Evolutionary conservation across 108 stramenopile genomes (phyloP).

Genomic region (Nitzschia sp.): DNA sequence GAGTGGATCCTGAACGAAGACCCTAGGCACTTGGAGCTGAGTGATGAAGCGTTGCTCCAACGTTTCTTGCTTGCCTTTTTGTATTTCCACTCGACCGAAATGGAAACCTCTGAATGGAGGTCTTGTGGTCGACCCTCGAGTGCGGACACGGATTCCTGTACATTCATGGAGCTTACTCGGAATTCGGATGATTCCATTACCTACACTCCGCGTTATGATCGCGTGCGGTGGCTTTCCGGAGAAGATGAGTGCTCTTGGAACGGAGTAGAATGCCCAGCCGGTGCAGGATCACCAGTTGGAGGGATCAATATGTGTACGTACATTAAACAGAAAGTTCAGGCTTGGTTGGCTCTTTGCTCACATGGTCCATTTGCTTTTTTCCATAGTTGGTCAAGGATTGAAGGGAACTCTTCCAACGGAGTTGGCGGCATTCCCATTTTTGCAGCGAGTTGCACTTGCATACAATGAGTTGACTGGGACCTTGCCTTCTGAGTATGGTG

Average conservation of each 20-base stretch:
- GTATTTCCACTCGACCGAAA: slow-evolving; percentile 42
- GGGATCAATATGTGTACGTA: slow-evolving; percentile 34
- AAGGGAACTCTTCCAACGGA: slow-evolving; percentile 43
- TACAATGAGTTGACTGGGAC: slow-evolving; percentile 39
- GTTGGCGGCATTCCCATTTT: slow-evolving; percentile 26
- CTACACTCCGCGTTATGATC: slow-evolving; percentile 11
- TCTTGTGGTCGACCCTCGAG: slow-evolving; percentile 41
- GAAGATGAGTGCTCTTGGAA: slow-evolving; percentile 36
- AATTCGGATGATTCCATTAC: slow-evolving; percentile 11
- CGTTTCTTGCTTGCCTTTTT: slow-evolving; percentile 62
- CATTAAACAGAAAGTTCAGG: neutral
- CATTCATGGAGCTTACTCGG: slow-evolving; percentile 18
- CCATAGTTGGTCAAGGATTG: slow-evolving; percentile 18
- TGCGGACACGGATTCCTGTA: slow-evolving; percentile 28
- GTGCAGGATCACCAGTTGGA: slow-evolving; percentile 10
- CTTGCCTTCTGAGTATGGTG: slow-evolving; percentile 32
- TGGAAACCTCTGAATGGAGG: slow-evolving; percentile 31
- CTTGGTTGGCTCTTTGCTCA: neutral
- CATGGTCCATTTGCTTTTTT: neutral
- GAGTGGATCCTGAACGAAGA: slow-evolving; percentile 70
- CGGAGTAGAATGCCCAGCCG: slow-evolving; percentile 26
- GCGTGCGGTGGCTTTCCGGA: slow-evolving; percentile 41
- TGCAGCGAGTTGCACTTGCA: slow-evolving; percentile 24
- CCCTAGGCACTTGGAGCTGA: slow-evolving; percentile 38
- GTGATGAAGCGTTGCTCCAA: slow-evolving; percentile 51